These are phyloP conservation scores for Micractinium sp. DNA, from an alignment of 139 green algal genomes.

Conservation along the genomic window DNA sequence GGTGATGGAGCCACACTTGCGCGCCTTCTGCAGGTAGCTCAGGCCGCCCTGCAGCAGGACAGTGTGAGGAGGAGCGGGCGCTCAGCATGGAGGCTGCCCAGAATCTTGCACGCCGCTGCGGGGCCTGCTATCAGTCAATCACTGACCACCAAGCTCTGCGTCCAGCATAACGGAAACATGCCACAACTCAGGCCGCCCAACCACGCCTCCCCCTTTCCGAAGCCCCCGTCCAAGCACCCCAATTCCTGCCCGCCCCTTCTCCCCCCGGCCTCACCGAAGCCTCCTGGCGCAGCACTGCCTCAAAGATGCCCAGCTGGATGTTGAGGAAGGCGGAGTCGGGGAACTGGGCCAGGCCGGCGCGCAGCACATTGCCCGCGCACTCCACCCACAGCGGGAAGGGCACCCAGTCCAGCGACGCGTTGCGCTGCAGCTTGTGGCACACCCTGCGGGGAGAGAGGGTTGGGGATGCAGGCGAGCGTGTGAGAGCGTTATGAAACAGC, in stretches of 20 bases:
- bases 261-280: not conserved
- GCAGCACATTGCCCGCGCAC: conserved; percentile 7
- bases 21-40: conserved; percentile 5
- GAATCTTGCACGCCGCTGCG: no score
- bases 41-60: conserved; percentile 5
- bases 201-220: no score
- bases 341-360: conserved; percentile 14
- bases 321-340: conserved; percentile 21
- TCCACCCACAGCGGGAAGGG: not conserved
- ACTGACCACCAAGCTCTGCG: no score
- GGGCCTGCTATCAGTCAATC: no score
- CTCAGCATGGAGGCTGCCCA: no score
- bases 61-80: not conserved
- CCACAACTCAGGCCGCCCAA: no score
- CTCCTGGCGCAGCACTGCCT: conserved; percentile 17
- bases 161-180: no score
- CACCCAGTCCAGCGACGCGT: not conserved
- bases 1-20: conserved; percentile 9
- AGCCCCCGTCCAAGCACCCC: no score
- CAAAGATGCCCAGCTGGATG: not conserved
- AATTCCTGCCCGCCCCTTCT: not conserved
- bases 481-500: no score
- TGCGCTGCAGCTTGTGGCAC: not conserved
- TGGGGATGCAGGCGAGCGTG: no score
- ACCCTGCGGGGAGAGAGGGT: not conserved